Conservation (phyloP, 345 rosid genomes). For the Anacardium occidentale region DNA sequence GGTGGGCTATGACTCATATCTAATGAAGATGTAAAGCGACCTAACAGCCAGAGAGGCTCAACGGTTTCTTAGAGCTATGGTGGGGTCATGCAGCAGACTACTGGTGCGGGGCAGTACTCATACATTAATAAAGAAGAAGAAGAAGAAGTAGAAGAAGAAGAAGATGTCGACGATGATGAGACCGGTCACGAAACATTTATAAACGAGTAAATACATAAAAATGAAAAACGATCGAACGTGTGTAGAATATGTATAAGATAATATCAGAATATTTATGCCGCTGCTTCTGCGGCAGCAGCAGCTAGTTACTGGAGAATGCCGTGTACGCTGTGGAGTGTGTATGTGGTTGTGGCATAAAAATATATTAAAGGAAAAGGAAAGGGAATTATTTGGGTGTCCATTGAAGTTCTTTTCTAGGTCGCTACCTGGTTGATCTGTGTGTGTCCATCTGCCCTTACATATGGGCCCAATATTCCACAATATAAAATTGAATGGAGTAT, state of each 20-base stretch:
- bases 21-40: conserved; percentile 42
- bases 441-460: conserved; percentile 43
- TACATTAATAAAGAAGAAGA: too few species aligned
- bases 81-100: conserved; percentile 19
- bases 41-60: conserved; percentile 33
- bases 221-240: too few species aligned
- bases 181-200: not conserved
- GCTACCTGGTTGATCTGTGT: conserved; percentile 37
- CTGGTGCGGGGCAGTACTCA: conserved; percentile 19
- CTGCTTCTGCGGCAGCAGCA: conserved; percentile 9
- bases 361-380: conserved; percentile 14
- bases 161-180: conserved; percentile 7
- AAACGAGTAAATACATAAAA: too few species aligned
- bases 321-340: not conserved
- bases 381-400: conserved; percentile 34
- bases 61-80: conserved; percentile 35
- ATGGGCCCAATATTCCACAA: conserved; percentile 28
- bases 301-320: not conserved
- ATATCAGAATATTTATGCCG: not conserved
- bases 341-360: not conserved
- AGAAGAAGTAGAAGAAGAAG: not conserved
- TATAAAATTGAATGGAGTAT: too few species aligned
- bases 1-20: conserved; percentile 26
- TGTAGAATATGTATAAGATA: too few species aligned
- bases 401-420: conserved; percentile 25